Conservation (phyloP, 208 protist genomes). For the Leishmania amazonensis region DNA sequence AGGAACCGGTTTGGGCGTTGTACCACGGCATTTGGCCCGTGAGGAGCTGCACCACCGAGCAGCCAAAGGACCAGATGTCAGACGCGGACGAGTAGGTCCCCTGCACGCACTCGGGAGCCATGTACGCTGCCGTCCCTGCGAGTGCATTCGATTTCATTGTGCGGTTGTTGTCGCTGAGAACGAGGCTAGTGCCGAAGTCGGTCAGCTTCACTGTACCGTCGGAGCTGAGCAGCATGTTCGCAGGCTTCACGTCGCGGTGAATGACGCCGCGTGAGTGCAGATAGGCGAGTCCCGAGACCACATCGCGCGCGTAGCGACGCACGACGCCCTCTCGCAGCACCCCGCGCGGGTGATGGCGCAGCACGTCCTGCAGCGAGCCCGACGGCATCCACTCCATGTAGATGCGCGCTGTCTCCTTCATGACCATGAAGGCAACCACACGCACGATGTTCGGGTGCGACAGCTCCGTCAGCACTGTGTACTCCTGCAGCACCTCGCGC, state of each 20-base stretch:
- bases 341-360: slow-evolving; percentile 36
- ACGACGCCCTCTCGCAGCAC: slow-evolving; percentile 60
- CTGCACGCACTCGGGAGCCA: slow-evolving; percentile 71
- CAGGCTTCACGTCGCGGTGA: slow-evolving; percentile 88
- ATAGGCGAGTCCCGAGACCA: slow-evolving; percentile 56
- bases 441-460: slow-evolving; percentile 73
- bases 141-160: slow-evolving; percentile 44
- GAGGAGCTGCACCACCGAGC: slow-evolving; percentile 74
- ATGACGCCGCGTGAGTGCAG: slow-evolving; percentile 71
- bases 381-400: slow-evolving; percentile 84
- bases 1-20: slow-evolving; percentile 19
- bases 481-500: slow-evolving; percentile 68
- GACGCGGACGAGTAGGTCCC: slow-evolving; percentile 61
- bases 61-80: slow-evolving; percentile 89
- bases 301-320: slow-evolving; percentile 56
- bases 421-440: slow-evolving; percentile 67
- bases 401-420: slow-evolving; percentile 45
- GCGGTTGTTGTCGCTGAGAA: slow-evolving; percentile 36
- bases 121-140: slow-evolving; percentile 75
- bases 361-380: slow-evolving; percentile 62
- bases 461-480: slow-evolving; percentile 65
- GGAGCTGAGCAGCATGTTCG: slow-evolving; percentile 77
- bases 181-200: slow-evolving; percentile 82
- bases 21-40: slow-evolving; percentile 63
- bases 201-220: slow-evolving; percentile 79